Evolutionary conservation across 1,284 basidiomycete genomes (phyloP), one percentile per base, ranked within the genome.

Genomic region (Ustilago xerochloae): DNA sequence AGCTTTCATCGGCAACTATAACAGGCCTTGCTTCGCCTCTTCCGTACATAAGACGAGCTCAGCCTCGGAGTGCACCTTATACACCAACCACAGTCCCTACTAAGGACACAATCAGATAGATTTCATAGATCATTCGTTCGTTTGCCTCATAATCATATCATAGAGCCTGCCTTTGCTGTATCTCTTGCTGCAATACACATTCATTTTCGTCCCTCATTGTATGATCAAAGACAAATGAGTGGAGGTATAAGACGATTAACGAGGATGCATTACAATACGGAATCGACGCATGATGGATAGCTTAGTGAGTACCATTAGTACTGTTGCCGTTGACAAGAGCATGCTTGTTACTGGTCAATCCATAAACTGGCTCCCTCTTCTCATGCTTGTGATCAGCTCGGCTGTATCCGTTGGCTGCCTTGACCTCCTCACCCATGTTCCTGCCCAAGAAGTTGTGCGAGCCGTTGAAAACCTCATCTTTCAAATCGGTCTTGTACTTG

Each of bases 401-500:
- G 29, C 26, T 56, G 39, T 36, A 60, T 20, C 48, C 54, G 1
- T 29, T 41, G 2, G 68, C 50, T 4, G 16, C 45, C 6, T 6
- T 26, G 15, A 39, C 57, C 1, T 62, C 39, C 12, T 65, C 24
- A 10, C 62, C 71, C 32, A 67, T 26, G n/a, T 71, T 56, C 5
- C 62, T 33, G 9, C 63, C 63, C 5, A 72, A 22, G 24, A 66
- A 79, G 58, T 79, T 79, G 72, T 78, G 78, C n/a, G 53, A 60
- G 8, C 78, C 78, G 36, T 74, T 67, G 47, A 79, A 79, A 24
- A 53, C 49, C 10, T 55, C 59, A n/a, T 55, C 47, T 8, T 18
- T 36, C 22, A 79, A 22, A 20, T 65, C 63, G 32, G 66, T 80
- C 58, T 71, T 52, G 69, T 75, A 80, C 43, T 64, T 63, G 16